phyloP scores from a whole-genome alignment of 148 eudicot species.

The Spergularia bocconei region DNA sequence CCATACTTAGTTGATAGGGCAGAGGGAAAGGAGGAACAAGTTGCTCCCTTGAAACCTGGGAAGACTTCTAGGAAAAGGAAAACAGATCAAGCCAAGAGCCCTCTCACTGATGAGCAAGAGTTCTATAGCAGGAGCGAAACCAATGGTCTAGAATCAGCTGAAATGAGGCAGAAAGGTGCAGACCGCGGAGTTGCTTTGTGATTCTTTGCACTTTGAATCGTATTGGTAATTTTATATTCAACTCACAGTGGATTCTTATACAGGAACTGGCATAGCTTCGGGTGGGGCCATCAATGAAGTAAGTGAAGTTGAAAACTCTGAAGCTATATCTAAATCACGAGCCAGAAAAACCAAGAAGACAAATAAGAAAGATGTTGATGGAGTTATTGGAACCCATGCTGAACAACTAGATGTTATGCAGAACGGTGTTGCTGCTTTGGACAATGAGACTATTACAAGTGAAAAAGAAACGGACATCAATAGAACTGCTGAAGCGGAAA shows the following conservation, averaged over 20 bases:
- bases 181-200: neutral
- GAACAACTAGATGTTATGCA: conserved; percentile 4
- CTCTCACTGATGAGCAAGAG: conserved; percentile 25
- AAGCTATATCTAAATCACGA: conserved; percentile 15
- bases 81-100: conserved; percentile 35
- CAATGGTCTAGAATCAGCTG: conserved; percentile 24
- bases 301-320: conserved; percentile 20
- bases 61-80: conserved; percentile 33
- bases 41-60: conserved; percentile 9
- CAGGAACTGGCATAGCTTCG: conserved; percentile 20
- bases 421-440: conserved; percentile 8
- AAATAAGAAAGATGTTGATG: conserved; percentile 27
- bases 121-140: conserved; percentile 21
- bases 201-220: neutral
- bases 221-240: neutral
- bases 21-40: neutral
- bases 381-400: conserved; percentile 20
- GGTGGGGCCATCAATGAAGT: conserved; percentile 22
- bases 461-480: conserved; percentile 10
- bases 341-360: conserved; percentile 26
- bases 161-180: conserved; percentile 18
- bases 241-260: neutral
- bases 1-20: conserved; percentile 2
- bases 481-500: neutral
- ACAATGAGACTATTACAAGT: neutral